phyloP scores from a whole-genome alignment of 2,329 filamentous ascomycete species.

The Kalmusia sp. region DNA sequence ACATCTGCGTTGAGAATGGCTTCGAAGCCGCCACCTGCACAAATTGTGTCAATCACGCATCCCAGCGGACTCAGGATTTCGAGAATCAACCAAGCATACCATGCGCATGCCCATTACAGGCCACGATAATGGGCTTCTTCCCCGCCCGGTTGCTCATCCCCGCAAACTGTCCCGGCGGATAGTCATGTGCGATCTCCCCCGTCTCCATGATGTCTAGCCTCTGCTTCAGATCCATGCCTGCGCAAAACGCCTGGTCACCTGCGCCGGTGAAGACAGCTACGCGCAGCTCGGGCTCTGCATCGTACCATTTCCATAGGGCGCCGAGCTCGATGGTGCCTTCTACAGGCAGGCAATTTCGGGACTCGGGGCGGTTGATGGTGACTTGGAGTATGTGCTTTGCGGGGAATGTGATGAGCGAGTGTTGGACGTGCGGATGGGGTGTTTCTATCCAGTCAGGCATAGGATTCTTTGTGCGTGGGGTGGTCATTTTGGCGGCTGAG shows the following conservation, averaged over 20 bases:
- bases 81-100: slow-evolving; percentile 28
- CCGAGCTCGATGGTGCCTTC: slow-evolving; percentile 52
- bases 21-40: slow-evolving; percentile 59
- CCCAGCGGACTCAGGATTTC: slow-evolving; percentile 43
- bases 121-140: slow-evolving; percentile 31
- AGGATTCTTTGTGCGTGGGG: slow-evolving; percentile 23
- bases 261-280: slow-evolving; percentile 54
- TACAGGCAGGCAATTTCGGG: slow-evolving; percentile 48
- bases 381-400: slow-evolving; percentile 53
- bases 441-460: slow-evolving; percentile 45
- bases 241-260: slow-evolving; percentile 59
- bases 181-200: slow-evolving; percentile 24
- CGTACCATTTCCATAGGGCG: slow-evolving; percentile 57
- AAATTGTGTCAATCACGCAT: not conserved
- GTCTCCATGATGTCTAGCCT: slow-evolving; percentile 19
- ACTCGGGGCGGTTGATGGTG: slow-evolving; percentile 54
- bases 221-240: slow-evolving; percentile 58
- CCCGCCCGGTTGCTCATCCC: slow-evolving; percentile 32
- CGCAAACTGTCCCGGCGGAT: slow-evolving; percentile 26
- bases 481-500: slow-evolving; percentile 19
- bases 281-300: slow-evolving; percentile 51
- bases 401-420: slow-evolving; percentile 49
- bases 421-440: slow-evolving; percentile 18
- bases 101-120: slow-evolving; percentile 32
- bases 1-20: slow-evolving; percentile 60